Conservation (phyloP, 2,329 filamentous ascomycete species). For the Colletotrichum orchidophilum region DNA sequence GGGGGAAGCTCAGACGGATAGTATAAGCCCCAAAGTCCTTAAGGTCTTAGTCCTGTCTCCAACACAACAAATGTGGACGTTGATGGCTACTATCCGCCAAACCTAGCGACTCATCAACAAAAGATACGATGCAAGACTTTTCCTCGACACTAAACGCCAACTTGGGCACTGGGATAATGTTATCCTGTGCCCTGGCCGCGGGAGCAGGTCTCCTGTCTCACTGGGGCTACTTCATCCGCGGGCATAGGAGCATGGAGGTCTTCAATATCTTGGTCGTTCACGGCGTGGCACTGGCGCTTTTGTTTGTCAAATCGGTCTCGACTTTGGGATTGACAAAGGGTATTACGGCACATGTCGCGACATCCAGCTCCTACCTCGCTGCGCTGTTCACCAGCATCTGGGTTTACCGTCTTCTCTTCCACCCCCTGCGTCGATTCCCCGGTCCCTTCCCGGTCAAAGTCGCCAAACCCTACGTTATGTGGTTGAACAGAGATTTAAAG, state of each 20-base stretch:
- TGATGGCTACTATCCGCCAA: background rate
- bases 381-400: slow-evolving; percentile 39
- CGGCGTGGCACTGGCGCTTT: background rate
- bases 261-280: slow-evolving; percentile 1
- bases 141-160: background rate
- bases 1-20: background rate
- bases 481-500: slow-evolving; percentile 16
- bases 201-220: slow-evolving; percentile 26
- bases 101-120: background rate
- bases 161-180: background rate
- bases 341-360: background rate
- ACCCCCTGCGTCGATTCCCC: slow-evolving; percentile 33
- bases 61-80: background rate
- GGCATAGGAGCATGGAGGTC: background rate
- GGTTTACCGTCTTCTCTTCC: slow-evolving; percentile 36
- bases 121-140: background rate
- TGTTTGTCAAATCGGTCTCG: background rate
- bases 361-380: slow-evolving; percentile 19
- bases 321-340: background rate
- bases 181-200: slow-evolving; percentile 10
- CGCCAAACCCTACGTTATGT: slow-evolving; percentile 31
- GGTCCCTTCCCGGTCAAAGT: slow-evolving; percentile 32
- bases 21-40: background rate
- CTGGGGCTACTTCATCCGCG: slow-evolving; percentile 28
- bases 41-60: no score